Base-by-base conservation (phyloP, 2,329 filamentous ascomycete genomes). In the Colletotrichum graminicola region DNA sequence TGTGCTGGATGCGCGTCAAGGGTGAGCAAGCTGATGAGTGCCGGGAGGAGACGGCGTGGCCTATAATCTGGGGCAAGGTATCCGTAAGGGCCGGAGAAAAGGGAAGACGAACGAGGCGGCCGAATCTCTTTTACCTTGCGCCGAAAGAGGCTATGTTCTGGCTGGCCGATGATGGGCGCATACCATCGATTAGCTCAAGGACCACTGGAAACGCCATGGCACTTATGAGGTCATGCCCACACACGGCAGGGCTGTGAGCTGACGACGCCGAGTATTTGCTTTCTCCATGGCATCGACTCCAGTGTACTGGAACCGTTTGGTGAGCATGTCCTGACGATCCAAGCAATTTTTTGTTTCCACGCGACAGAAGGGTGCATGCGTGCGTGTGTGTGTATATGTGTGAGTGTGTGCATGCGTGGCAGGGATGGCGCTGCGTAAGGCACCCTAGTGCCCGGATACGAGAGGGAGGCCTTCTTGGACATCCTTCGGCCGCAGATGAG, bases 91-190 rank as follows among this genome's bases (percentile, higher is more conserved):
- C 62, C 49, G 63, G 56, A 61, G 41, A 36, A 62, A 71, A 71
- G 68, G 57, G 68, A 71, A 64, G 64, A 62, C 51, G 68, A 67
- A 67, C 68, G 43, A 54, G 52, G 16, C 51, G 67, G 62, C 57
- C 51, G 64, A 52, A 57, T 57, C 32, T 62, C 26, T 23, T 49
- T 41, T 62, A 34, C 29, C 39, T 29, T 26, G 32, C 32, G 32
- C 18, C 21, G 41, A n/a, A 47, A 1, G 26, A 43, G 39, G 62
- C 47, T 51, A 29, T 32, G 41, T 12, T 11, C 41, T 21, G 45
- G 34, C 18, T 21, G 18, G 21, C 29, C 29, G 43, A 36, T n/a
- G 18, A 45, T 47, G 26, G 18, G 16, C 23, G 14, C 7, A 39
- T 39, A 12, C 36, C 12, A 14, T 39, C 16, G n/a, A 7, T 16